Conservation (phyloP, 441 rosid genomes). For the Corymbia calophylla region DNA sequence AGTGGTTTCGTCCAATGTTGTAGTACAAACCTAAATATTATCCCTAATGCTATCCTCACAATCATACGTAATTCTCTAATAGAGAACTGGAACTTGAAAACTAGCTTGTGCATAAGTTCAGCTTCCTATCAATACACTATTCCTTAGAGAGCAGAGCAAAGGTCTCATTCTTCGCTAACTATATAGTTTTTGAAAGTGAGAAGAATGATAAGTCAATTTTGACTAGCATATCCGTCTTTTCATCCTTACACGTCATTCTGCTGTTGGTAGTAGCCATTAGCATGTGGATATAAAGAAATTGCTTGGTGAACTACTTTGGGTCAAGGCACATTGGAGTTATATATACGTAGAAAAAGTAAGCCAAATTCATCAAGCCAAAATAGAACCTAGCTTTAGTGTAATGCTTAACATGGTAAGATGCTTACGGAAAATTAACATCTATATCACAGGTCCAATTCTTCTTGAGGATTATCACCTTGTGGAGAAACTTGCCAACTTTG, state of each 20-base stretch:
- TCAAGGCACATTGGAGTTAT: not conserved
- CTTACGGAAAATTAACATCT: not conserved
- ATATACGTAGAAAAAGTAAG: not conserved
- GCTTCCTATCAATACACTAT: not conserved
- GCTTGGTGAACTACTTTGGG: not conserved
- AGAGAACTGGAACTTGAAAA: not conserved
- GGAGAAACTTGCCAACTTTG: slow-evolving; percentile 1
- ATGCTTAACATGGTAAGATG: not conserved
- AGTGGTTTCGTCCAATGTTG: not conserved
- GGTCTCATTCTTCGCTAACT: not conserved
- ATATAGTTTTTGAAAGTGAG: not conserved
- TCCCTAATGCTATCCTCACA: not conserved
- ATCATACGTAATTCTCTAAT: not conserved
- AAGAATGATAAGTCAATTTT: not conserved
- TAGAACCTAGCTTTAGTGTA: not conserved
- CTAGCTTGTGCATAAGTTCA: not conserved
- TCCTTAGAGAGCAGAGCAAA: not conserved
- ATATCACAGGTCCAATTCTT: not conserved
- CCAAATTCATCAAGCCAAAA: not conserved
- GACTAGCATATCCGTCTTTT: not conserved
- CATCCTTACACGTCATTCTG: not conserved
- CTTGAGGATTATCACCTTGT: slow-evolving; percentile 1
- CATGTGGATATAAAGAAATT: not conserved
- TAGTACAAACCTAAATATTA: not conserved
- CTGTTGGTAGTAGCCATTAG: not conserved